Base-by-base conservation (phyloP, 164 flowering plant species). In the Berberis vulgaris region DNA sequence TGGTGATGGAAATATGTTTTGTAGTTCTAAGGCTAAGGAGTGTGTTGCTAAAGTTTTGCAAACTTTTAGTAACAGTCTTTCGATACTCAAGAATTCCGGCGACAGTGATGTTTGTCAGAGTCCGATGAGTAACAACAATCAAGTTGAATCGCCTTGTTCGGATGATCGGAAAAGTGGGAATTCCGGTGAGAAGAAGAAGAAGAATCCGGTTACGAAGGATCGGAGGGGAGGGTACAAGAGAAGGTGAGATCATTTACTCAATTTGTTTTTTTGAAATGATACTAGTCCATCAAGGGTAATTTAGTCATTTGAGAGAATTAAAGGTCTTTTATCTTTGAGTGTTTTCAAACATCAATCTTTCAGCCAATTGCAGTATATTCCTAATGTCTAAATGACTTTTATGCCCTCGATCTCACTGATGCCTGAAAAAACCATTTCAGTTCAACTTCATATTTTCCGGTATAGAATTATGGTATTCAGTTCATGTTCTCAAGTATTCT, bases 111-210 rank as follows among this genome's bases (percentile, higher is more conserved):
- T 66, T 8, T 69, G 64, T 10, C 67, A 67, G 44, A 49, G 46
- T n/a, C 73, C 69, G 63, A 59, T 58, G n/a, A 53, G 10, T 39
- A 26, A 26, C 26, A n/a, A n/a, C n/a, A 7, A 60, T 26, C 57
- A 41, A 7, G 47, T 41, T 2, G 26, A 46, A 26, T 60, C 67
- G 1, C 67, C 70, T 7, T 5, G 59, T 49, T 45, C 12, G 9
- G 72, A 69, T 65, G 77, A 61, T 60, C 69, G 55, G 65, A 64
- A 70, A 49, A 63, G 69, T 4, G 82, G 70, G 39, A 78, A 50
- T 50, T 40, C 58, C 43, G 49, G 57, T 8, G 43, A 39, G 7
- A 66, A 44, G 3, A 50, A 44, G 3, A 50, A 44, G 57, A 52
- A 53, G 45, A 43, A 5, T 26, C 26, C n/a, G 49, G 63, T 3